phyloP scores from a whole-genome alignment of 345 rosid genomes.

The Psidium friedrichsthalianum region DNA sequence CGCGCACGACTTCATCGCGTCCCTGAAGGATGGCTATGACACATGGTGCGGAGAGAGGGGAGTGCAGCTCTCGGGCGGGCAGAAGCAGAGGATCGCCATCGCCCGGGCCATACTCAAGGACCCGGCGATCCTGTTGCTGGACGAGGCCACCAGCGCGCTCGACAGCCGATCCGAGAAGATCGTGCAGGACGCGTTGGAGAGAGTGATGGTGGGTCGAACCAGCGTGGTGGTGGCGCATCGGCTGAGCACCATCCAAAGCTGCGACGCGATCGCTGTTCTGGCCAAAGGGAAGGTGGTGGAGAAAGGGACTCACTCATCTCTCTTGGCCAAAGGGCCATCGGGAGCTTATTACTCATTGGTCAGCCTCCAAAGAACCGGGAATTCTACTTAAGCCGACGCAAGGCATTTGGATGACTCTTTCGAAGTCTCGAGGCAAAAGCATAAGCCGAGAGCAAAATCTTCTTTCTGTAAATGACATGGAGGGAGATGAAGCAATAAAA shows the following conservation, averaged over 20 bases:
- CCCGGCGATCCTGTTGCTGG: constrained; percentile 38
- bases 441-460: not conserved
- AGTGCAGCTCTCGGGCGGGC: constrained; percentile 57
- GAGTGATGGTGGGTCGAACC: constrained; percentile 57
- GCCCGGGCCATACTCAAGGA: constrained; percentile 52
- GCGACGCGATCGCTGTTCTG: constrained; percentile 44
- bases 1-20: constrained; percentile 54
- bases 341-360: constrained; percentile 61
- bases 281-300: constrained; percentile 53
- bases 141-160: constrained; percentile 72
- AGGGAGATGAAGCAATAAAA: not conserved
- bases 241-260: constrained; percentile 47
- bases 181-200: constrained; percentile 57
- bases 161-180: constrained; percentile 55
- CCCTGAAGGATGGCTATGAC: constrained; percentile 40
- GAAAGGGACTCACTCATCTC: constrained; percentile 46
- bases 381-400: not conserved
- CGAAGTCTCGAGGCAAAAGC: not conserved
- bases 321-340: constrained; percentile 33
- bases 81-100: constrained; percentile 61
- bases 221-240: constrained; percentile 71
- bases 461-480: not conserved
- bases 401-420: not conserved
- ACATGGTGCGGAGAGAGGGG: constrained; percentile 62
- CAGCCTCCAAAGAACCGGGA: constrained; percentile 29